Base-by-base conservation (phyloP, 345 rosid species). In the Eucalyptus cloeziana region DNA sequence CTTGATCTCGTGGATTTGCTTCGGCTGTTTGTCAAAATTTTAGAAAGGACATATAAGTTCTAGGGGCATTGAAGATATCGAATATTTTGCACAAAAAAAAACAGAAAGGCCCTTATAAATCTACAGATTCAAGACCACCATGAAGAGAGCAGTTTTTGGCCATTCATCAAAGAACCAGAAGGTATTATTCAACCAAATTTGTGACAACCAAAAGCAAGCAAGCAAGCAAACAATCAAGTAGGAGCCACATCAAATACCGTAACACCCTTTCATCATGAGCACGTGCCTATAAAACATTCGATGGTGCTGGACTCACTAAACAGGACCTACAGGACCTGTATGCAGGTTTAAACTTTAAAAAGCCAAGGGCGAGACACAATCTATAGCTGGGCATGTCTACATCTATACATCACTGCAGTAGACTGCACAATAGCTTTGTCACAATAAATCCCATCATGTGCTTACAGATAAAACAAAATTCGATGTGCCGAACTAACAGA, bases 1-100 rank as follows among this genome's bases (percentile, higher is more conserved):
- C 93, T 96, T 96, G 89, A 96, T 96, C 96, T 97, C 99, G 13
- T 95, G 98, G 89, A 96, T 96, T 94, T 96, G 98, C 94, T 96
- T 96, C 47, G 99, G 99, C 99, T 96, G 92, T 89, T 69, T 52
- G 56, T 64, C 83, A 88, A 7, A 88, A 71, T 3, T 71, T 8
- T 71, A 19, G 2, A n/a, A 37, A 40, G 14, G 13, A 76, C 14
- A 2, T 76, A 0, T 76, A 76, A 76, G 30, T 76, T 76, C 30
- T 19, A 76, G 25, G 30, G 30, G 30, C 47, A 40, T 40, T 0
- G 3, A 76, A 10, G 5, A 40, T 76, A 6, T 76, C 9, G 1
- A 21, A 10, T 1, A 76, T 21, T 10, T 3, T 76, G 45, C 45
- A 40, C 47, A 1, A 4, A 64, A 76, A 1, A 4, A 64, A 76